Evolutionary conservation across 345 rosid genomes (phyloP), one percentile per base, ranked within the genome.

Genomic region (Durio zibethinus): DNA sequence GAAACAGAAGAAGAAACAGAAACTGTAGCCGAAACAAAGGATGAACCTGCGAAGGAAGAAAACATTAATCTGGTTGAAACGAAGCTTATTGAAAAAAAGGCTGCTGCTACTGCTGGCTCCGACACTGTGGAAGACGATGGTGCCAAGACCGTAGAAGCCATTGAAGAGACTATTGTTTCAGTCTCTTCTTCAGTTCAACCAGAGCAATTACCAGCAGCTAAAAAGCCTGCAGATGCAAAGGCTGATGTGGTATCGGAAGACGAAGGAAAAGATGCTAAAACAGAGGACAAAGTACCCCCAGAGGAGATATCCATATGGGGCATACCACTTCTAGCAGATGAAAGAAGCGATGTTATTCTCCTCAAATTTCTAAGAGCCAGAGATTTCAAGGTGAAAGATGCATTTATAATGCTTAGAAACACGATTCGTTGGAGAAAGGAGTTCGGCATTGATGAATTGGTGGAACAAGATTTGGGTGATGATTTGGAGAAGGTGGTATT

Each of bases 111-210:
- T 23, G 78, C 45, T 47, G 79, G 83, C 53, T 52, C 88, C 0
- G 69, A 74, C 20, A 27, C 76, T n/a, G 88, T 84, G 8, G 98
- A 93, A 1, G 97, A 89, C 48, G 97, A 92, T 23, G 96, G 94
- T 48, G 83, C 96, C 79, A 92, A 90, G 80, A 90, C 89, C 0
- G 97, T 92, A 0, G 97, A 94, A 80, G 97, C 94, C 31, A 90
- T 94, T 60, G 91, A 92, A 76, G 98, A 92, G 82, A 87, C 94
- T 0, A 83, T 94, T 12, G 91, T 92, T 6, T 78, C 92, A 6
- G 89, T 86, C 59, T 79, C 91, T 33, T 77, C 86, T 35, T 80
- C 82, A 8, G 62, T 56, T 23, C 77, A 81, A 65, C 20, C 77
- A 20, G 84, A 76, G 67, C 80, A 57, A 33, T 61, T 68, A 31